Evolutionary conservation across 169 alveolate genomes (phyloP), one percentile per base, ranked within the genome.

Genomic region (Plasmodium fragile): DNA sequence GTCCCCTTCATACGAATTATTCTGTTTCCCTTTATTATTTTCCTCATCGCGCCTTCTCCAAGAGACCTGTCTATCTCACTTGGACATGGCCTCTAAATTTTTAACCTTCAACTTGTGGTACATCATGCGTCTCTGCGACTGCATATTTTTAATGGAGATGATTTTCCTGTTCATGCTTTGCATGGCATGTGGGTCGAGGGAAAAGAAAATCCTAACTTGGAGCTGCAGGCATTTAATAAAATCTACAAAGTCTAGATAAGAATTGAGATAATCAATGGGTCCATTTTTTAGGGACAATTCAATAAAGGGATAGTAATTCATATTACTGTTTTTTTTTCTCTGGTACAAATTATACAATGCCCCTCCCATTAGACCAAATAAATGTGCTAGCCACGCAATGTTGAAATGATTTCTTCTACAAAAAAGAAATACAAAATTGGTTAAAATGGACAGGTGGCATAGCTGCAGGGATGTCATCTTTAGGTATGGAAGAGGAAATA

Each of bases 361-460:
- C 8, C 97, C 97, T 16, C 96, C 94, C 25, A 92, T 92, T 65
- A 96, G 36, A 28, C 97, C 97, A 81, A 96, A 92, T 59, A 96
- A 82, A 75, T 96, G 97, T n/a, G 97, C 97, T 49, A 96, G 93
- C 97, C 97, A 96, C 8, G 97, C 97, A 22, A 96, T 71, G 83
- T 70, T 92, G 45, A 95, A 84, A 71, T 55, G 69, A 45, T 89
- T 69, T 81, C 85, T 78, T 55, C 94, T 95, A 59, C n/a, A 84
- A 77, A 92, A 89, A 13, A 96, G 75, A 78, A 96, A 96, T 79
- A 92, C 83, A 28, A 95, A 65, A 81, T 96, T 96, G 25, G 97
- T 96, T 36, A 92, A 85, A 45, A 96, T 94, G 55, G 95, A 93
- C 32, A 96, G 18, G 77, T 96, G 97, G n/a, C 96, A 82, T 73